Evolutionary conservation across 306 rosid species (phyloP).

Genomic region (Acacia crassicarpa): DNA sequence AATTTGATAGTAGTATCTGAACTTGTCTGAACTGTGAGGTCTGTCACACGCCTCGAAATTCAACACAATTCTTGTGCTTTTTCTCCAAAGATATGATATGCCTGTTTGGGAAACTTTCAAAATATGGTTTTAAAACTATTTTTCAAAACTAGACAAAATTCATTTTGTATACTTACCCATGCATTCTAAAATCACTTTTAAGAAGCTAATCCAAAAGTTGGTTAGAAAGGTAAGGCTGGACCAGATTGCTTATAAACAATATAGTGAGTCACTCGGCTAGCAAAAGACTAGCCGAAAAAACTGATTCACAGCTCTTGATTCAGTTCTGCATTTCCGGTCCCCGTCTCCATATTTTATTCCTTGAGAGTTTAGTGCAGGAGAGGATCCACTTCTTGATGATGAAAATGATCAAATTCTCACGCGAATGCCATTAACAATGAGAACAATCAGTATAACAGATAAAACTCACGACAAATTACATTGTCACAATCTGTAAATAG

Average conservation of each 20-base stretch:
- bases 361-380: neutral
- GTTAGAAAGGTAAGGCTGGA: neutral
- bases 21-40: no score
- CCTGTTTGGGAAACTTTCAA: no score
- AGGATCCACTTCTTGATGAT: neutral
- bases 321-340: no score
- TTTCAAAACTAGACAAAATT: no score
- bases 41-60: no score
- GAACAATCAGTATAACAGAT: neutral
- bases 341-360: neutral
- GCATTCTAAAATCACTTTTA: no score
- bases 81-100: neutral
- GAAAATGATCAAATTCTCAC: neutral
- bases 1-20: no score
- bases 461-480: no score
- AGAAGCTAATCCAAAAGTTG: neutral
- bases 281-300: neutral
- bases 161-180: no score
- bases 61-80: neutral
- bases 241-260: neutral
- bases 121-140: no score
- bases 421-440: conserved; percentile 8
- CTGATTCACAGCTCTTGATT: neutral
- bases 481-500: neutral
- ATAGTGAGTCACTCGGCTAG: neutral